Percentiles rank a stretch among this genome's conserved stretches.
Conservation (phyloP, 2,329 filamentous ascomycete species). For the Fusarium nematophilum region DNA sequence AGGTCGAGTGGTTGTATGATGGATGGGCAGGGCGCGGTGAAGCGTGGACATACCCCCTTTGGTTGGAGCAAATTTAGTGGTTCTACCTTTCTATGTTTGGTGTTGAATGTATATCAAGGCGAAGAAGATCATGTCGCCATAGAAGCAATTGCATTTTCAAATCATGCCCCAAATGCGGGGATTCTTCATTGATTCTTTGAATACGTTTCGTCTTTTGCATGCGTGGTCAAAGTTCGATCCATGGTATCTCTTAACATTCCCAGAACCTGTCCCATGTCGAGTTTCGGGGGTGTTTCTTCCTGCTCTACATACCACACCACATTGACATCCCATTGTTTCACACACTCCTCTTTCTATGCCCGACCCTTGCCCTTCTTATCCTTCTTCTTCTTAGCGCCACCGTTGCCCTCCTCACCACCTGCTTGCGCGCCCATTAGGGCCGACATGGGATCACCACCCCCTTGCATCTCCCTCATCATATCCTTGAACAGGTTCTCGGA, state of each 20-base stretch:
- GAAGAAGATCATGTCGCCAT: conserved; percentile 24
- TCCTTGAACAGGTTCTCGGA: conserved; percentile 95
- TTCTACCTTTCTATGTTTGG: conserved; percentile 12
- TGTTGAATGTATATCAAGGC: conserved; percentile 27
- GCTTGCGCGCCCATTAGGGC: conserved; percentile 55
- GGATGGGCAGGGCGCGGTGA: conserved; percentile 17
- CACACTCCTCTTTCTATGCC: conserved; percentile 35
- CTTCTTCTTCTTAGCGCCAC: conserved; percentile 56
- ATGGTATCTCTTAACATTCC: conserved; percentile 34
- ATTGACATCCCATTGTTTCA: neutral
- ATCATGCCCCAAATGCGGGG: conserved; percentile 4
- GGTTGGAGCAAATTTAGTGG: conserved; percentile 17
- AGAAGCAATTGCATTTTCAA: conserved; percentile 31
- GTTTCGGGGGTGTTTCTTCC: neutral
- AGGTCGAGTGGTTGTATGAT: conserved; percentile 51
- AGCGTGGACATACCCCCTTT: conserved; percentile 40
- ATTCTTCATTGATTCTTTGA: conserved; percentile 22
- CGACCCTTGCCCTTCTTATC: conserved; percentile 61
- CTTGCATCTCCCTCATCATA: conserved; percentile 93
- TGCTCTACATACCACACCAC: conserved; percentile 4
- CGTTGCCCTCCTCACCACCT: conserved; percentile 44
- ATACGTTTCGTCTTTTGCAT: conserved; percentile 31
- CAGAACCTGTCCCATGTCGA: conserved; percentile 16
- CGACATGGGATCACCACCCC: conserved; percentile 59
- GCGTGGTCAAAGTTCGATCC: conserved; percentile 26